Conservation (phyloP, 2,329 filamentous ascomycete species). For the Phaeosphaeria sp. region DNA sequence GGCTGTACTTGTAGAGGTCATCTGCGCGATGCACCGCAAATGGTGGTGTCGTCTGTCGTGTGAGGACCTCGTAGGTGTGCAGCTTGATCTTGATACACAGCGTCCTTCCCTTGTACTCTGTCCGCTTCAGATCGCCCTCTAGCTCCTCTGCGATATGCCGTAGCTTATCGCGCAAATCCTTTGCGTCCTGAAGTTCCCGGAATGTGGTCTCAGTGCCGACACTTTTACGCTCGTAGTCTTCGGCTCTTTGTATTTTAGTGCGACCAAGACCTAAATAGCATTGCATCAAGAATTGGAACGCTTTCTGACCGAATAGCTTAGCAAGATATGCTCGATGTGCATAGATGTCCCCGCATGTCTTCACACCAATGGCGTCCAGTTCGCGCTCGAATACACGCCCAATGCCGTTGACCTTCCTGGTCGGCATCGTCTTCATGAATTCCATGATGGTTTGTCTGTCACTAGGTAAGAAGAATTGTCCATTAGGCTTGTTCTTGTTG, state of each 20-base stretch:
- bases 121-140: slow-evolving; percentile 80
- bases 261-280: slow-evolving; percentile 87
- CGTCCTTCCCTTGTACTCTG: slow-evolving; percentile 87
- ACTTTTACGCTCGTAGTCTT: slow-evolving; percentile 90
- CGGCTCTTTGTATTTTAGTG: slow-evolving; percentile 82
- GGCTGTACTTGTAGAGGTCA: slow-evolving; percentile 80
- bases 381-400: slow-evolving; percentile 93
- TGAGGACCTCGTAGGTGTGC: slow-evolving; percentile 90
- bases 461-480: slow-evolving; percentile 78
- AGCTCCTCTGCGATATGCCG: slow-evolving; percentile 82
- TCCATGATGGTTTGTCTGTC: slow-evolving; percentile 77
- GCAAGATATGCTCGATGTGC: slow-evolving; percentile 73
- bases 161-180: slow-evolving; percentile 76
- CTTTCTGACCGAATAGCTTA: slow-evolving; percentile 88
- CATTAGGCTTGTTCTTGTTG: slow-evolving; percentile 96
- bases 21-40: slow-evolving; percentile 75
- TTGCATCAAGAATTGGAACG: slow-evolving; percentile 82
- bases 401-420: slow-evolving; percentile 93
- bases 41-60: slow-evolving; percentile 77
- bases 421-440: slow-evolving; percentile 84
- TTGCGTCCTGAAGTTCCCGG: slow-evolving; percentile 73
- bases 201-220: slow-evolving; percentile 96
- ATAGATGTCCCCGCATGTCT: slow-evolving; percentile 88
- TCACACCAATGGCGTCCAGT: slow-evolving; percentile 83
- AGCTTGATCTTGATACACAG: slow-evolving; percentile 91